Evolutionary conservation across 2,329 filamentous ascomycete species (phyloP).

Genomic region (Claviceps sp.): DNA sequence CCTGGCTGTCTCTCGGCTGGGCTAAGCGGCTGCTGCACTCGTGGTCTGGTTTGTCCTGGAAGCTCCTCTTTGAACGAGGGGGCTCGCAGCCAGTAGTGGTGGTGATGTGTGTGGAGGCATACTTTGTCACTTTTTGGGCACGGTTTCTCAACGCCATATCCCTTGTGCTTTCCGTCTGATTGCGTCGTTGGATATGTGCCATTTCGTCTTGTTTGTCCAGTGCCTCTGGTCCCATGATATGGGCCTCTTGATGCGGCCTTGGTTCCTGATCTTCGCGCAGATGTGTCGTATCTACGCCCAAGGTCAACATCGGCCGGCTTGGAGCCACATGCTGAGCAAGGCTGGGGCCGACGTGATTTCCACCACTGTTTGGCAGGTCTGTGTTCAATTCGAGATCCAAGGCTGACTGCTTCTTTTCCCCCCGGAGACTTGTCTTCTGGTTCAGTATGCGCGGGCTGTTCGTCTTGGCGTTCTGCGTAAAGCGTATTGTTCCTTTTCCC

Average conservation of each 20-base stretch:
- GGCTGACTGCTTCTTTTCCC: background rate
- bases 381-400: background rate
- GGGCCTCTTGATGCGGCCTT: background rate
- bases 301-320: slow-evolving; percentile 4
- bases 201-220: background rate
- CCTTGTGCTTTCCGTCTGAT: background rate
- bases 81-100: slow-evolving; percentile 44
- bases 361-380: background rate
- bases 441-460: background rate
- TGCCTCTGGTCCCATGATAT: background rate
- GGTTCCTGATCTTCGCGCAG: background rate
- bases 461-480: background rate
- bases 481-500: slow-evolving; percentile 9
- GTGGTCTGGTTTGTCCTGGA: background rate
- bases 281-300: background rate
- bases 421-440: background rate
- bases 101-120: slow-evolving; percentile 46
- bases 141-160: background rate
- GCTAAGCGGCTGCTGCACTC: background rate
- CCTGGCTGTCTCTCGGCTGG: slow-evolving; percentile 1
- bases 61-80: slow-evolving; percentile 8
- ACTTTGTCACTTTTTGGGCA: slow-evolving; percentile 11
- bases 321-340: background rate
- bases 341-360: background rate
- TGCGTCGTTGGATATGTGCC: background rate